phyloP scores from a whole-genome alignment of 1,284 basidiomycete species.

The Boletellus dicymbophilus region DNA sequence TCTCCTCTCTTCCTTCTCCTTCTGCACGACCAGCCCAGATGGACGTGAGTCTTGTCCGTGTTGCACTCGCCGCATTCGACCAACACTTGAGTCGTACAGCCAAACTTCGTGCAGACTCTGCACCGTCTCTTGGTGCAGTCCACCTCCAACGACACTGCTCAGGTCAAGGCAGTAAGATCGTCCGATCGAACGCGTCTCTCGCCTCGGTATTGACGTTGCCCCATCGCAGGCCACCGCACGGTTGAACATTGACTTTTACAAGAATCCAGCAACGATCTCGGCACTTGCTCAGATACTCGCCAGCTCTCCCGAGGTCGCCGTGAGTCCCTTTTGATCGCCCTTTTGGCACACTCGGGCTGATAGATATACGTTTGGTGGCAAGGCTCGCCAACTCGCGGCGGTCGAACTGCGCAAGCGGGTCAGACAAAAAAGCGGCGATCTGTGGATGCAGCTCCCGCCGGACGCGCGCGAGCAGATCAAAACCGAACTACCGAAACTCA shows the following conservation, averaged over 20 bases:
- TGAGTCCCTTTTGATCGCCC: conserved; percentile 38
- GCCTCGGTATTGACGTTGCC: conserved; percentile 5
- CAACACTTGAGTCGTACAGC: conserved; percentile 39
- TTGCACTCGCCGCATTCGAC: neutral
- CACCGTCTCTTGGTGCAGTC: conserved; percentile 85
- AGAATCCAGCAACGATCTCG: conserved; percentile 87
- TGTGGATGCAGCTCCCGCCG: conserved; percentile 81
- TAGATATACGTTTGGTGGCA: conserved; percentile 1
- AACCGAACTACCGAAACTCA: conserved; percentile 76
- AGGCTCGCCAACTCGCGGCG: conserved; percentile 98
- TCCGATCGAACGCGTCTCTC: conserved; percentile 26
- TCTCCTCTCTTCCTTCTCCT: conserved; percentile 14
- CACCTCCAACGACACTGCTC: conserved; percentile 83
- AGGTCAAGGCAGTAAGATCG: conserved; percentile 81
- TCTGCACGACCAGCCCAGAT: conserved; percentile 21
- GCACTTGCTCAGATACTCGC: conserved; percentile 90
- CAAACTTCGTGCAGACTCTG: conserved; percentile 73
- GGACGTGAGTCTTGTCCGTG: conserved; percentile 27
- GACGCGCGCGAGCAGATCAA: conserved; percentile 86
- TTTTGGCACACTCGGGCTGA: conserved; percentile 4
- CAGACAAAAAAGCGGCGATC: conserved; percentile 73
- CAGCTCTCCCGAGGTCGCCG: conserved; percentile 75
- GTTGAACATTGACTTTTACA: conserved; percentile 92
- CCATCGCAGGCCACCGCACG: conserved; percentile 80
- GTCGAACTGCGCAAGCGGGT: conserved; percentile 97